phyloP scores from a whole-genome alignment of 805 yeast species.

The Kluyveromyces starmeri region DNA sequence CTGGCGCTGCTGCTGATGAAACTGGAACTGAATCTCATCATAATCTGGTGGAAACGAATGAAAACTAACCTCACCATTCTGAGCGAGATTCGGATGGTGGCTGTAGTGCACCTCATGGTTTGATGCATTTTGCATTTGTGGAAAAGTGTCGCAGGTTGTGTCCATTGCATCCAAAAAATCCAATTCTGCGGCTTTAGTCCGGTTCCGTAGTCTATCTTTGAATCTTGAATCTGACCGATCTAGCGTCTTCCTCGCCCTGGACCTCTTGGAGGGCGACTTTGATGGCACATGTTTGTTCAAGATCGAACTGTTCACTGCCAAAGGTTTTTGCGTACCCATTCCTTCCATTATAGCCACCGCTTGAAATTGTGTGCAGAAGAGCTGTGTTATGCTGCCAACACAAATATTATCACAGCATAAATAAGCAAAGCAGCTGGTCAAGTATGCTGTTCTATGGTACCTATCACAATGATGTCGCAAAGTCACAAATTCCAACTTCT shows the following conservation, averaged over 20 bases:
- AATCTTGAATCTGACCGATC: background rate
- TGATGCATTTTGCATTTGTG: no score
- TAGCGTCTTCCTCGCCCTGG: slow-evolving; percentile 2
- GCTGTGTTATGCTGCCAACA: no score
- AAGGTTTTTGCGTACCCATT: slow-evolving; percentile 5
- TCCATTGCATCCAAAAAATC: slow-evolving; percentile 3
- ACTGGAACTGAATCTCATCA: slow-evolving; percentile 2
- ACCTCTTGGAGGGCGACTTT: slow-evolving; percentile 2
- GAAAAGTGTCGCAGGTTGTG: background rate
- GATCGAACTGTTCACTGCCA: slow-evolving; percentile 1
- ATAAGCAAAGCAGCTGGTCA: no score
- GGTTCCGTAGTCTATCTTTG: slow-evolving; percentile 1
- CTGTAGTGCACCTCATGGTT: background rate
- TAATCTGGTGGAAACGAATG: slow-evolving; percentile 1
- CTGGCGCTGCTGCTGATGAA: background rate
- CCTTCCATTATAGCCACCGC: no score
- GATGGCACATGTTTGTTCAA: slow-evolving; percentile 1
- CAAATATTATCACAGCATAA: no score
- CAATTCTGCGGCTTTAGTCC: slow-evolving; percentile 1
- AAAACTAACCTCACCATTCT: background rate
- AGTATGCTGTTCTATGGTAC: no score
- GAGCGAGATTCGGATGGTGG: background rate
- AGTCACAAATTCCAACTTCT: no score
- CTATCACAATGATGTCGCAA: no score
- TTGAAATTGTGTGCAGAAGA: no score